Base-by-base conservation (phyloP, 352 stramenopile genomes). In the Phytophthora meadii region DNA sequence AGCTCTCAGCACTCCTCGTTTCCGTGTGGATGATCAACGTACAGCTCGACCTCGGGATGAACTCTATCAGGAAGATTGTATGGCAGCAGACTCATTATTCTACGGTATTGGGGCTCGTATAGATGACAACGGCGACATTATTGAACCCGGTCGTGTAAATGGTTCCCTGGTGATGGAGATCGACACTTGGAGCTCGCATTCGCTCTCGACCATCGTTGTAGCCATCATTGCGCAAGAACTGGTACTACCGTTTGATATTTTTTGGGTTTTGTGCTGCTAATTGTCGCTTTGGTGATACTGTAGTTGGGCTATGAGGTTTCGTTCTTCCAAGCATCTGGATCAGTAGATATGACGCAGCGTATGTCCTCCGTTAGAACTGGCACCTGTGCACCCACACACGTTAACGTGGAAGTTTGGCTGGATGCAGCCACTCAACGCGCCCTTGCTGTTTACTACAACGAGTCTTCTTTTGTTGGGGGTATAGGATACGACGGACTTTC, bases 191-290 rank as follows among this genome's bases (percentile, higher is more conserved):
- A 55, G 57, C 3, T 78, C 79, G 0, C 66, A 83, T n/a, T 37
- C 30, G 8, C 52, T 90, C 2, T 69, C 76, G 4, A 66, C 76
- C 2, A 58, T 80, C 28, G 53, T 85, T 9, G 70, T 85, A 15
- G 55, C 82, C 2, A 88, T 90, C 44, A 47, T 90, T 14, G 68
- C 70, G 0, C 65, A 79, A 27, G 79, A 88, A 62, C 27, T 86
- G 61, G 77, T 83, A 68, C 37, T 57, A 28, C 6, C 11, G 4
- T 24, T 36, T 24, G 15, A 10, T 15, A 4, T 22, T 42, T 8
- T 15, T 34, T 50, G 39, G 17, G 8, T 41, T 28, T 51, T 24
- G 5, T 22, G 10, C 39, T 45, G 19, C 22, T 30, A 30, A 19
- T 27, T 46, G 27, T 42, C 14, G 22, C 30, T 4, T 24, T 32